These are phyloP conservation scores for Gliomastix tumulicola DNA, from an alignment of 2,329 filamentous ascomycete species.

Conservation along the genomic window DNA sequence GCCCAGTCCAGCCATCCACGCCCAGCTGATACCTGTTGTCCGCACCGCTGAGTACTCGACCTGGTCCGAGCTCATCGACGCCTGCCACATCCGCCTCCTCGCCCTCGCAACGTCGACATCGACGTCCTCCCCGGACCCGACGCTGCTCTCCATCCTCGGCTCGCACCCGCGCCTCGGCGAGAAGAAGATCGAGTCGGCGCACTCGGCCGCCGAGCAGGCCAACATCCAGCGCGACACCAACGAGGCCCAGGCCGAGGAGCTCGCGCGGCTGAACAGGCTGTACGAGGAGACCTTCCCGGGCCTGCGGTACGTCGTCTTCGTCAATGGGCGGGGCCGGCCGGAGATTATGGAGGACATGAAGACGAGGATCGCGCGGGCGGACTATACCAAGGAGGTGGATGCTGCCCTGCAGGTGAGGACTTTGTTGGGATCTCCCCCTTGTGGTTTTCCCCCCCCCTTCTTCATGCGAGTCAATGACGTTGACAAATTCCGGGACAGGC, in stretches of 20 bases:
- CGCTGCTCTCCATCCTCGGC: slow-evolving; percentile 66
- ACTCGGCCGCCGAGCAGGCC: slow-evolving; percentile 77
- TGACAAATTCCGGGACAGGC: slow-evolving; percentile 44
- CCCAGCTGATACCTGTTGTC: slow-evolving; percentile 63
- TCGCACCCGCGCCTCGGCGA: slow-evolving; percentile 81
- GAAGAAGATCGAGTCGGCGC: slow-evolving; percentile 72
- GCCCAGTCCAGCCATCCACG: slow-evolving; percentile 67
- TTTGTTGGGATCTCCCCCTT: background rate
- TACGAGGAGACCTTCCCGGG: slow-evolving; percentile 81
- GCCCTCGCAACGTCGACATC: slow-evolving; percentile 42
- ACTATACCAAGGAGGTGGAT: slow-evolving; percentile 59
- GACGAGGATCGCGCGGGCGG: slow-evolving; percentile 59
- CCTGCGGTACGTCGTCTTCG: slow-evolving; percentile 84
- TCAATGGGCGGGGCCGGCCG: slow-evolving; percentile 69
- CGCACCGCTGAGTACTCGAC: slow-evolving; percentile 47
- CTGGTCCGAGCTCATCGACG: slow-evolving; percentile 63
- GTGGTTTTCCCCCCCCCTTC: slow-evolving; percentile 1
- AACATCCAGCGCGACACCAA: slow-evolving; percentile 44
- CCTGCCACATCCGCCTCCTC: slow-evolving; percentile 56
- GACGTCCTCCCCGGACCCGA: slow-evolving; percentile 40
- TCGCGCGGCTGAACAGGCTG: slow-evolving; percentile 62
- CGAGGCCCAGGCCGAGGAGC: slow-evolving; percentile 44
- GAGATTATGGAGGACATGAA: slow-evolving; percentile 81
- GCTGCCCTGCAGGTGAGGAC: slow-evolving; percentile 71
- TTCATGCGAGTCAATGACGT: background rate